These are phyloP conservation scores for Cyanodermella asteris DNA, from an alignment of 2,329 filamentous ascomycete genomes.

Conservation along the genomic window DNA sequence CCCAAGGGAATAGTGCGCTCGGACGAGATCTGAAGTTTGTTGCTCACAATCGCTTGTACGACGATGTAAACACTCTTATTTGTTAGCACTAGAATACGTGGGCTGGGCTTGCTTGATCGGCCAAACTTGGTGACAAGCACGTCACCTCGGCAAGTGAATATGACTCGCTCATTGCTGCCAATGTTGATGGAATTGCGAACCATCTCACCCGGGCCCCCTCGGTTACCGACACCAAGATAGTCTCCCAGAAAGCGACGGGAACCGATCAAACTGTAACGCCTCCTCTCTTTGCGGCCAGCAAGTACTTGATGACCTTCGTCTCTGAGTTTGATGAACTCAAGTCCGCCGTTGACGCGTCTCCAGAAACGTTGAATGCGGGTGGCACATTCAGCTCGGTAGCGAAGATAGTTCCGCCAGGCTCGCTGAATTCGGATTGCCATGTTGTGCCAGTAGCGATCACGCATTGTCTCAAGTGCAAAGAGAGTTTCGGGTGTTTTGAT, in stretches of 20 bases:
- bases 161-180: constrained; percentile 43
- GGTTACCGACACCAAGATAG: constrained; percentile 73
- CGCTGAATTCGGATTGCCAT: constrained; percentile 96
- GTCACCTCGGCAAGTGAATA: constrained; percentile 86
- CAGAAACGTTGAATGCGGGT: constrained; percentile 89
- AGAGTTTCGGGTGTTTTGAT: constrained; percentile 96
- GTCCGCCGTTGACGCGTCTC: constrained; percentile 77
- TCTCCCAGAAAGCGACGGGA: constrained; percentile 86
- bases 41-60: constrained; percentile 61
- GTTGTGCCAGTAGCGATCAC: constrained; percentile 96
- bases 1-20: constrained; percentile 69
- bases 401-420: constrained; percentile 88
- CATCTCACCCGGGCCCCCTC: constrained; percentile 56
- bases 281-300: constrained; percentile 68
- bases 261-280: constrained; percentile 75
- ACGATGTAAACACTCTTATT: constrained; percentile 75
- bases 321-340: constrained; percentile 70
- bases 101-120: constrained; percentile 79
- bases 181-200: constrained; percentile 57
- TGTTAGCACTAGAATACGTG: constrained; percentile 67
- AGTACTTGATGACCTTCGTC: constrained; percentile 73
- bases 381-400: constrained; percentile 79
- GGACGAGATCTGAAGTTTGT: constrained; percentile 56
- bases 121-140: constrained; percentile 85
- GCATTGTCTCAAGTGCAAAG: constrained; percentile 92